phyloP scores from a whole-genome alignment of 768 basidiomycete genomes.

The Boletus pseudopeckii region DNA sequence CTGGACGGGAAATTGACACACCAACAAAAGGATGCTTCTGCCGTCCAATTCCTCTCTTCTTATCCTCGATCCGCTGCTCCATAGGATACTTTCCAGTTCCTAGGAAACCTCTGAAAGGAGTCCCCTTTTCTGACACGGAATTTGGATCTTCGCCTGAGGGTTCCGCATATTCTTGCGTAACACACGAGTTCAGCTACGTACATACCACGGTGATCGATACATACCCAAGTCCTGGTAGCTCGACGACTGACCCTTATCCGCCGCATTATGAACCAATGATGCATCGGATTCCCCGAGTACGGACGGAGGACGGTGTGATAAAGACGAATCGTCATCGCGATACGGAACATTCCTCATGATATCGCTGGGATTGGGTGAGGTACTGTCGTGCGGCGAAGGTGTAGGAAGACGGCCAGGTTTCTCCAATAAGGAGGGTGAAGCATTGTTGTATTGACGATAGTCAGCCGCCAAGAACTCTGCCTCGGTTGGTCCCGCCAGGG shows the following conservation, averaged over 20 bases:
- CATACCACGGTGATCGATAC: neutral
- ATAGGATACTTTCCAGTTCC: conserved; percentile 53
- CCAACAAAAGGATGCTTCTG: conserved; percentile 80
- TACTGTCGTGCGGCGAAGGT: conserved; percentile 11
- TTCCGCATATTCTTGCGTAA: conserved; percentile 64
- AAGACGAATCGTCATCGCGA: conserved; percentile 20
- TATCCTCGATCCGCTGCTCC: conserved; percentile 83
- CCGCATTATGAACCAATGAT: conserved; percentile 47
- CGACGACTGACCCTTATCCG: conserved; percentile 37
- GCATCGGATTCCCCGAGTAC: conserved; percentile 23
- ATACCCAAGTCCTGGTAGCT: conserved; percentile 56
- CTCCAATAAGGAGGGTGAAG: conserved; percentile 13
- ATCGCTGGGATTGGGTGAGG: conserved; percentile 3
- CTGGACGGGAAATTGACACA: conserved; percentile 32
- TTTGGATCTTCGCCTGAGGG: conserved; percentile 35
- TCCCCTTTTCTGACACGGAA: conserved; percentile 37
- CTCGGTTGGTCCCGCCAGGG: conserved; percentile 13
- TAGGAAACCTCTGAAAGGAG: conserved; percentile 42
- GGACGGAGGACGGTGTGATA: conserved; percentile 12
- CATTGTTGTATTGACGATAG: conserved; percentile 22
- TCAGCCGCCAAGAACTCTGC: conserved; percentile 26
- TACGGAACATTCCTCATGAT: conserved; percentile 14
- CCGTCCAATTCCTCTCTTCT: conserved; percentile 78
- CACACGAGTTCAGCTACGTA: neutral
- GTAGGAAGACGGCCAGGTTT: conserved; percentile 14